Evolutionary conservation across 495 filamentous ascomycete species (phyloP).

Genomic region (Hyaloscypha finlandica): DNA sequence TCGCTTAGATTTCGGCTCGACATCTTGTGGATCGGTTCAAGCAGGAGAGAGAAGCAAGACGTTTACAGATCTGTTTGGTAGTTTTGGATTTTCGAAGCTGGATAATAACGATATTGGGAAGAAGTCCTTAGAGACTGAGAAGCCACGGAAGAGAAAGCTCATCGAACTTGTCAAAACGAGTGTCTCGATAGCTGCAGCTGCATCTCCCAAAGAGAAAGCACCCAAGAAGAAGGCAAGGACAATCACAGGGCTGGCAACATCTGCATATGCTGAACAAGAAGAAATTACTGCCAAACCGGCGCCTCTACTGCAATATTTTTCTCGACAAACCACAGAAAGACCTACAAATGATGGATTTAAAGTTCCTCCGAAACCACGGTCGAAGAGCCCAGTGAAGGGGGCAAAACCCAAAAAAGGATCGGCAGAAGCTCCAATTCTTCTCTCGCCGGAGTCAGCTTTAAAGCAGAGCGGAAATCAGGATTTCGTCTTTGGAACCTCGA

Average conservation of each 20-base stretch:
- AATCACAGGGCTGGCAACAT: slow-evolving; percentile 81
- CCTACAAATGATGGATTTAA: slow-evolving; percentile 22
- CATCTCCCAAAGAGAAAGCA: slow-evolving; percentile 48
- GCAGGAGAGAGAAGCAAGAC: slow-evolving; percentile 16
- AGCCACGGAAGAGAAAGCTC: slow-evolving; percentile 52
- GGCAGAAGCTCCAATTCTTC: slow-evolving; percentile 50
- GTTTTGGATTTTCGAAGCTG: slow-evolving; percentile 30
- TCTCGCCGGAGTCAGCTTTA: slow-evolving; percentile 73
- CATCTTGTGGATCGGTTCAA: neutral
- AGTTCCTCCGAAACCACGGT: slow-evolving; percentile 19
- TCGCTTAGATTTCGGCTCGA: slow-evolving; percentile 30
- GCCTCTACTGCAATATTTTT: slow-evolving; percentile 39
- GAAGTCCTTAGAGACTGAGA: slow-evolving; percentile 35
- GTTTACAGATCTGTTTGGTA: slow-evolving; percentile 34
- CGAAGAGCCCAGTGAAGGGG: slow-evolving; percentile 30
- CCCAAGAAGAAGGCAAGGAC: slow-evolving; percentile 77
- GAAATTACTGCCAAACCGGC: slow-evolving; percentile 21
- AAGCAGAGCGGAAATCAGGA: slow-evolving; percentile 71
- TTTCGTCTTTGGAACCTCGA: slow-evolving; percentile 90
- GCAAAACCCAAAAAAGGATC: slow-evolving; percentile 48
- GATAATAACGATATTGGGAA: slow-evolving; percentile 28
- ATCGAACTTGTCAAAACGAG: slow-evolving; percentile 44
- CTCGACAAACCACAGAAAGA: slow-evolving; percentile 22
- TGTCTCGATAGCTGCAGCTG: slow-evolving; percentile 18
- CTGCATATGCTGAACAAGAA: slow-evolving; percentile 58